Percentiles rank a stretch among this genome's conserved stretches.
Conservation (phyloP, 208 protist species). For the Wallacemonas sp. region DNA sequence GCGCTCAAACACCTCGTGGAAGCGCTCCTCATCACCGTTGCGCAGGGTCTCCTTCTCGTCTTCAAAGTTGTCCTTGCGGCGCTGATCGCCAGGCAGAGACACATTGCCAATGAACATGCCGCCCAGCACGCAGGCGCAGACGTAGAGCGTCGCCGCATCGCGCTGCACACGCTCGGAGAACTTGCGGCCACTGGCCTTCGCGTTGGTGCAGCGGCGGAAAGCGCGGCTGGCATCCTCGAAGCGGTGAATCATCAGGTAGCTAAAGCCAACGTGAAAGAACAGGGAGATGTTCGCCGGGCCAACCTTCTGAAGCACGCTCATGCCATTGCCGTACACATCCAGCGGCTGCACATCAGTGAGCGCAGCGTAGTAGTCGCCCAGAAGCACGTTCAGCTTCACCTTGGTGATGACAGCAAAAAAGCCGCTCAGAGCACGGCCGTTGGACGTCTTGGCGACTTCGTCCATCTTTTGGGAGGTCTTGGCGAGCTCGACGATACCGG, state of each 20-base stretch:
- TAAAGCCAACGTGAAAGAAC: slow-evolving; percentile 87
- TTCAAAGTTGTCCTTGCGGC: slow-evolving; percentile 63
- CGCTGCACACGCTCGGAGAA: slow-evolving; percentile 86
- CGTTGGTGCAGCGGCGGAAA: slow-evolving; percentile 71
- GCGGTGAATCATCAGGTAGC: slow-evolving; percentile 90
- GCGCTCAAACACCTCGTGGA: slow-evolving; percentile 89
- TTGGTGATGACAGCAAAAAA: slow-evolving; percentile 83
- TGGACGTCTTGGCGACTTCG: slow-evolving; percentile 35
- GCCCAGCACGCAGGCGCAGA: slow-evolving; percentile 79
- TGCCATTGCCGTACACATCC: slow-evolving; percentile 71
- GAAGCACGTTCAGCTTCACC: slow-evolving; percentile 78
- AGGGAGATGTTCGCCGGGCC: slow-evolving; percentile 76
- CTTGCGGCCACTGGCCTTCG: slow-evolving; percentile 65
- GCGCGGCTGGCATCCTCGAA: slow-evolving; percentile 84
- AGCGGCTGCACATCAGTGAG: slow-evolving; percentile 65
- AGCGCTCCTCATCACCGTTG: slow-evolving; percentile 83
- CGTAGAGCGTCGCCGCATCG: slow-evolving; percentile 80
- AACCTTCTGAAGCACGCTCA: slow-evolving; percentile 57
- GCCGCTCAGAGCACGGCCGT: slow-evolving; percentile 55
- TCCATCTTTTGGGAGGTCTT: slow-evolving; percentile 23
- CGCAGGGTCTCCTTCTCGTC: slow-evolving; percentile 83
- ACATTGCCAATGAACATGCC: slow-evolving; percentile 77
- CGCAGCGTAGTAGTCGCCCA: slow-evolving; percentile 84
- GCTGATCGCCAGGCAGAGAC: slow-evolving; percentile 36
- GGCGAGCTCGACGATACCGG: slow-evolving; percentile 43